Percentiles rank a stretch among this genome's conserved stretches.
These are phyloP conservation scores for Teunomyces lycoperdinae DNA, from an alignment of 805 yeast genomes.

Conservation along the genomic window DNA sequence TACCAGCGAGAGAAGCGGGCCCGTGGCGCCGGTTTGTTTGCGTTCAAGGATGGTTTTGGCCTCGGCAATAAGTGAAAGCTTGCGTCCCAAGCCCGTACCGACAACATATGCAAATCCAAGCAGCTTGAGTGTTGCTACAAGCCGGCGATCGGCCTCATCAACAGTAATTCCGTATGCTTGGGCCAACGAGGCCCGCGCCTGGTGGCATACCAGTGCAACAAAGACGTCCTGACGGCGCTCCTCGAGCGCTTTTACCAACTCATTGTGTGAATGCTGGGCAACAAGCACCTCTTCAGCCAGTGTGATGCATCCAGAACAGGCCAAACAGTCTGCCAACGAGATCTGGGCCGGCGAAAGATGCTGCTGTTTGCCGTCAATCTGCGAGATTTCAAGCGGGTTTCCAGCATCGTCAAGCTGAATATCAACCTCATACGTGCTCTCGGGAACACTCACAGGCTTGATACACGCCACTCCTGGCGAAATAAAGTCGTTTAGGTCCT, in stretches of 20 bases:
- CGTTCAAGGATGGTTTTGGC: constrained; percentile 44
- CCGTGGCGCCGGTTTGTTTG: constrained; percentile 21
- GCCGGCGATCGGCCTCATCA: constrained; percentile 54
- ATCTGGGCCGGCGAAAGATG: constrained; percentile 78
- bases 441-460: constrained; percentile 64
- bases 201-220: constrained; percentile 82
- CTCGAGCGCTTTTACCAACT: constrained; percentile 58
- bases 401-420: constrained; percentile 60
- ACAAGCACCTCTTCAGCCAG: constrained; percentile 94
- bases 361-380: constrained; percentile 50
- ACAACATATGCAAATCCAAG: constrained; percentile 74
- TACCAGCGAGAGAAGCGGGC: constrained; percentile 65
- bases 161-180: constrained; percentile 56
- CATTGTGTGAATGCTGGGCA: constrained; percentile 85
- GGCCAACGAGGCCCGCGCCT: constrained; percentile 79
- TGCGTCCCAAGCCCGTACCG: constrained; percentile 82
- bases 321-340: constrained; percentile 87
- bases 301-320: constrained; percentile 96
- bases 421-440: constrained; percentile 37
- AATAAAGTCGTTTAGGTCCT: constrained; percentile 91
- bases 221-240: constrained; percentile 39
- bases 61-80: constrained; percentile 52
- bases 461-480: constrained; percentile 93
- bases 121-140: constrained; percentile 52
- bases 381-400: constrained; percentile 65